Evolutionary conservation across 2,329 filamentous ascomycete genomes (phyloP).

Genomic region (Didymella segeticola): DNA sequence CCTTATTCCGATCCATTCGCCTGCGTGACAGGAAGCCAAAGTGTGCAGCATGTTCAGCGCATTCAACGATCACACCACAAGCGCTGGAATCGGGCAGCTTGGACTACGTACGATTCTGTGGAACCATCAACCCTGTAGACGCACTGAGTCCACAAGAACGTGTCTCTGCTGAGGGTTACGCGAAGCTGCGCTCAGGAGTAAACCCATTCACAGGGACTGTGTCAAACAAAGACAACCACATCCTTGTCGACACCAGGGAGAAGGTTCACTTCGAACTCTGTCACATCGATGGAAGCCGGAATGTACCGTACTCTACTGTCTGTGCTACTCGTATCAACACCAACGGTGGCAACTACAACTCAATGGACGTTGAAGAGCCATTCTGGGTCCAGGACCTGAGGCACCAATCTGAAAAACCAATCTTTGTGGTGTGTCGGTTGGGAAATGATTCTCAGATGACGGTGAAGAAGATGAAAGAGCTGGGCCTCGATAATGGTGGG

Average conservation of each 20-base stretch:
- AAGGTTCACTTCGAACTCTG: slow-evolving; percentile 84
- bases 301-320: slow-evolving; percentile 70
- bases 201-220: slow-evolving; percentile 44
- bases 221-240: slow-evolving; percentile 51
- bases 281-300: slow-evolving; percentile 76
- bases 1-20: slow-evolving; percentile 75
- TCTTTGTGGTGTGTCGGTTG: slow-evolving; percentile 75
- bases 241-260: slow-evolving; percentile 84
- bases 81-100: slow-evolving; percentile 69
- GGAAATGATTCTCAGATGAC: slow-evolving; percentile 82
- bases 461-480: slow-evolving; percentile 68
- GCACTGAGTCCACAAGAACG: slow-evolving; percentile 70
- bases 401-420: slow-evolving; percentile 53
- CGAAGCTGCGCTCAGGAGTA: slow-evolving; percentile 41
- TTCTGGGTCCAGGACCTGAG: slow-evolving; percentile 41
- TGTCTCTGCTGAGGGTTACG: slow-evolving; percentile 70
- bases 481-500: slow-evolving; percentile 61
- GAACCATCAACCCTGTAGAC: slow-evolving; percentile 62
- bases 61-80: slow-evolving; percentile 67
- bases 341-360: slow-evolving; percentile 1
- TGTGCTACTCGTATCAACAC: slow-evolving; percentile 32
- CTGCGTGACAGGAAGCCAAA: slow-evolving; percentile 72
- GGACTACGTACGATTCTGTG: slow-evolving; percentile 89
- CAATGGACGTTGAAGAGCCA: slow-evolving; percentile 21
- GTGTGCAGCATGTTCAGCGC: slow-evolving; percentile 78